Percentiles rank a stretch among this genome's conserved stretches.
phyloP scores from a whole-genome alignment of 176 grass and related monocot genomes.

The Cenchrus fungigraminus region DNA sequence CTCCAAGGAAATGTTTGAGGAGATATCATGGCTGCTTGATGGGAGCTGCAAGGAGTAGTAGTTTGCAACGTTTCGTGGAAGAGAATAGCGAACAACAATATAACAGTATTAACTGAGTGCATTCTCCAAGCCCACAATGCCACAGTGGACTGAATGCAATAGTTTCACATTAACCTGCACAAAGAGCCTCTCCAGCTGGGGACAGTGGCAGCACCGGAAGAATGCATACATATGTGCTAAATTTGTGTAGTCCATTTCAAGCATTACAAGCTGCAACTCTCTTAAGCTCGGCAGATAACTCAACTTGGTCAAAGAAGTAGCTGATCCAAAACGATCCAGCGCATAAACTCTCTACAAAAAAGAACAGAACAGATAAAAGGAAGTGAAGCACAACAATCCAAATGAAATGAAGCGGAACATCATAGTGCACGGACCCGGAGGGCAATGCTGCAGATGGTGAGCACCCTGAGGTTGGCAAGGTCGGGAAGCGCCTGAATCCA shows the following conservation, averaged over 20 bases:
- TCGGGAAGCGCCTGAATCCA: conserved; percentile 13
- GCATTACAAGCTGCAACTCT: neutral
- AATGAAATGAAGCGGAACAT: neutral
- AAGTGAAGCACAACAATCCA: neutral
- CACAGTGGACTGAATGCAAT: neutral
- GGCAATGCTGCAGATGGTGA: conserved; percentile 54
- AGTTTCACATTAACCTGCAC: neutral
- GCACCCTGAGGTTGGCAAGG: conserved; percentile 47
- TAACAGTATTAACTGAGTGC: neutral
- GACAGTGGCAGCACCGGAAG: neutral
- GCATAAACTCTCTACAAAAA: neutral
- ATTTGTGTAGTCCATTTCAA: neutral
- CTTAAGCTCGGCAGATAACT: neutral
- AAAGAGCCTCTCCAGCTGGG: conserved; percentile 21
- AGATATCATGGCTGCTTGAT: neutral
- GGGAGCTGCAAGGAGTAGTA: neutral
- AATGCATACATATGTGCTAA: neutral
- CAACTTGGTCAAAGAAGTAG: neutral
- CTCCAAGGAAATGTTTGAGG: neutral
- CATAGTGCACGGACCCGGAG: conserved; percentile 42
- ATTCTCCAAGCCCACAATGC: neutral
- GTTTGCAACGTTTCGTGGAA: neutral
- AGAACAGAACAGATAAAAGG: neutral
- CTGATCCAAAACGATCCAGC: neutral
- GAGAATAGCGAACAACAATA: neutral